These are phyloP conservation scores for Auricularia heimuer DNA, from an alignment of 768 basidiomycete species.

Conservation along the genomic window DNA sequence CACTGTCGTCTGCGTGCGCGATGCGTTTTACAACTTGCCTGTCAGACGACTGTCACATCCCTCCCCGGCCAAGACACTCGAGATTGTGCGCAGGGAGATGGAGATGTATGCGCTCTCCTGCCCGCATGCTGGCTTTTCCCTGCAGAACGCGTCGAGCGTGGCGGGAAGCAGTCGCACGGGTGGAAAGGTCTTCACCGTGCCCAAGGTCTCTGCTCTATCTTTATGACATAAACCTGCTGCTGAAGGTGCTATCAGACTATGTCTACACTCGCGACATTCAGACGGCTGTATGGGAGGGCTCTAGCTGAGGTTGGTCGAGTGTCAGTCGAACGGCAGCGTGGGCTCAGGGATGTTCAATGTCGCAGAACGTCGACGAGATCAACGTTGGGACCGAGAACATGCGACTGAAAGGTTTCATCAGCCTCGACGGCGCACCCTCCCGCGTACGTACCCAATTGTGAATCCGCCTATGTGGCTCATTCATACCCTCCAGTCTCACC, in stretches of 20 bases:
- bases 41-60: constrained; percentile 69
- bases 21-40: constrained; percentile 85
- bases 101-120: constrained; percentile 67
- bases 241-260: constrained; percentile 36
- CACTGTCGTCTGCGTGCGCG: constrained; percentile 74
- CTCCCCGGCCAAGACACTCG: constrained; percentile 46
- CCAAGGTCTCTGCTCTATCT: constrained; percentile 40
- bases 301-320: constrained; percentile 47
- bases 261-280: constrained; percentile 58
- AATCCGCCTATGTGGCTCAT: constrained; percentile 15
- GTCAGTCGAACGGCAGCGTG: no score
- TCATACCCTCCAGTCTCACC: constrained; percentile 46
- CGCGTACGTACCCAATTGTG: constrained; percentile 38
- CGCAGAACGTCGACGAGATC: constrained; percentile 62
- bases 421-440: constrained; percentile 61
- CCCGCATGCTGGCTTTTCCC: constrained; percentile 55
- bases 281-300: constrained; percentile 62
- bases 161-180: constrained; percentile 19
- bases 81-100: constrained; percentile 59
- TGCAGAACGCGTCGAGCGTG: constrained; percentile 42
- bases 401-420: constrained; percentile 73
- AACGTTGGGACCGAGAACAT: constrained; percentile 37
- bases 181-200: constrained; percentile 46
- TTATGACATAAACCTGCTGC: neutral
- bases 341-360: constrained; percentile 5